Percentiles rank a stretch among this genome's conserved stretches.
These are phyloP conservation scores for Xylariaceae sp. DNA, from an alignment of 2,329 filamentous ascomycete genomes.

Conservation along the genomic window DNA sequence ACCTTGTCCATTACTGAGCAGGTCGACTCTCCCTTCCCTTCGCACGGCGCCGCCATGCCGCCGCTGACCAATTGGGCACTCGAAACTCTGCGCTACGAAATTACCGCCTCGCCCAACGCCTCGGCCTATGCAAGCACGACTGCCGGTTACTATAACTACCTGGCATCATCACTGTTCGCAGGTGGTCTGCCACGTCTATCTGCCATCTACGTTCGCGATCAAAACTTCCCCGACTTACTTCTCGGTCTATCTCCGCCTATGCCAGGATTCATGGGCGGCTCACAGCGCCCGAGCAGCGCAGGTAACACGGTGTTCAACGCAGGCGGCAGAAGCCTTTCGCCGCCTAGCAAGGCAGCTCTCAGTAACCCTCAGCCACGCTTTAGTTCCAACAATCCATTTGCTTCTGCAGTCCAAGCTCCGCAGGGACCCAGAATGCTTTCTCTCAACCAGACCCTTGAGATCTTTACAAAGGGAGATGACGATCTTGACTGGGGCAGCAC, in stretches of 20 bases:
- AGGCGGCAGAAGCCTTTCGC: conserved; percentile 26
- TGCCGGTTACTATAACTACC: conserved; percentile 73
- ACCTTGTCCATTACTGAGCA: conserved; percentile 51
- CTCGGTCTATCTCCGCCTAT: conserved; percentile 62
- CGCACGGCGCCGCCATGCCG: conserved; percentile 47
- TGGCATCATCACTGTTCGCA: conserved; percentile 74
- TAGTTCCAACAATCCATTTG: conserved; percentile 58
- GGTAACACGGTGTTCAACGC: conserved; percentile 30
- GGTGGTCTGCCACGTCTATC: conserved; percentile 68
- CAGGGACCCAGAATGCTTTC: conserved; percentile 30
- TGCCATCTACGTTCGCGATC: conserved; percentile 80
- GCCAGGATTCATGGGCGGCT: conserved; percentile 37
- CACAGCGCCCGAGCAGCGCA: conserved; percentile 34
- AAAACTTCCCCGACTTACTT: conserved; percentile 74
- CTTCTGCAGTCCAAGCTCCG: conserved; percentile 33
- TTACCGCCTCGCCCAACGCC: conserved; percentile 55
- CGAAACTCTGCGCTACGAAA: conserved; percentile 73
- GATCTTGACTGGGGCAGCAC: conserved; percentile 56
- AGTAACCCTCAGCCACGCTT: conserved; percentile 39
- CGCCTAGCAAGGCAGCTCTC: conserved; percentile 20
- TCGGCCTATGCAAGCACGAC: conserved; percentile 54
- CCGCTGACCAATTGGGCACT: conserved; percentile 65
- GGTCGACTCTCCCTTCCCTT: conserved; percentile 46
- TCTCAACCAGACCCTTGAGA: conserved; percentile 51
- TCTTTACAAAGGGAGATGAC: conserved; percentile 56